Evolutionary conservation across 169 alveolate species (phyloP).

Genomic region (Plasmodium cynomolgi): DNA sequence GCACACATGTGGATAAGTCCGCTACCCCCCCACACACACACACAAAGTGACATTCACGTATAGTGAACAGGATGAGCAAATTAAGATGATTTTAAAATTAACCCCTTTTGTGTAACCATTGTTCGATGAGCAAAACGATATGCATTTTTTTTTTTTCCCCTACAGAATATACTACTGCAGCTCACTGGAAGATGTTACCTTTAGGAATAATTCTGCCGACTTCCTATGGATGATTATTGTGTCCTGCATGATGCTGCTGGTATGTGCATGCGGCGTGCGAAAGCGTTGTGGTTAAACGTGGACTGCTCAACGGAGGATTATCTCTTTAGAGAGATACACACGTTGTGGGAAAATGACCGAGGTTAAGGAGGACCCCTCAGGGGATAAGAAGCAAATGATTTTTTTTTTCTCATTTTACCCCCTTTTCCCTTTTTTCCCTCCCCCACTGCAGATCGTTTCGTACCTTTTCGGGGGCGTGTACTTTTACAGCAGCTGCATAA

Average conservation of each 20-base stretch:
- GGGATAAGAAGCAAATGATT: neutral
- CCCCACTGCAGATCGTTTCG: slow-evolving; percentile 75
- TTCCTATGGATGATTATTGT: slow-evolving; percentile 89
- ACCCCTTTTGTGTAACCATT: neutral
- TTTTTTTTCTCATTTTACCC: neutral
- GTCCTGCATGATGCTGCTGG: slow-evolving; percentile 83
- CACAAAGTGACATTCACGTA: neutral
- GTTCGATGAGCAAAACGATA: neutral
- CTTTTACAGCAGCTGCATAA: slow-evolving; percentile 92
- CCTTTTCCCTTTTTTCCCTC: neutral
- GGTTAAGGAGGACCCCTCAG: neutral
- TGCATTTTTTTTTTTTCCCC: neutral
- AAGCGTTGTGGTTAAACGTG: neutral
- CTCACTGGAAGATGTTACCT: slow-evolving; percentile 84
- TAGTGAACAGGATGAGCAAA: neutral
- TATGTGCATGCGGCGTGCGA: neutral
- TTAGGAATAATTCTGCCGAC: slow-evolving; percentile 89
- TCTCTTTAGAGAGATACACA: neutral
- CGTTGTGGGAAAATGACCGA: neutral
- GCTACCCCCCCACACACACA: neutral
- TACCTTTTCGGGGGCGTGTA: slow-evolving; percentile 85
- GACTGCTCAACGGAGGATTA: neutral
- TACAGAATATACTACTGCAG: slow-evolving; percentile 85
- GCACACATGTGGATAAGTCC: slow-evolving; percentile 51
- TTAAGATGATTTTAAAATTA: neutral